Percentiles rank a stretch among this genome's conserved stretches.
Conservation (phyloP, 2,329 filamentous ascomycete genomes). For the Aspergillus calidoustus region DNA sequence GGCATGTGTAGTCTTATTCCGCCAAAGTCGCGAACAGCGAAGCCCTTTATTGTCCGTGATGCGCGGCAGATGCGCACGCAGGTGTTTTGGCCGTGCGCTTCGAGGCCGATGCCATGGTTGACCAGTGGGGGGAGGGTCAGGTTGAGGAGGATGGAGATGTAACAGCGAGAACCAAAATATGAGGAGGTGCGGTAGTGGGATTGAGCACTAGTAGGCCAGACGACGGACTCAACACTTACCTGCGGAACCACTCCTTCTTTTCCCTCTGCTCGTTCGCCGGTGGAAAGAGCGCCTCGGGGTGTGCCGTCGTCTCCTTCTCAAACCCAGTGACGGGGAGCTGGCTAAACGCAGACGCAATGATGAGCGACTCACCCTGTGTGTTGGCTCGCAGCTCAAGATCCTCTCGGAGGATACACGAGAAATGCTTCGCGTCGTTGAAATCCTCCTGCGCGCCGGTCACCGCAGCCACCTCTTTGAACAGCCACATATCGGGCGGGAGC, state of each 20-base stretch:
- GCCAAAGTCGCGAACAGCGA: conserved; percentile 28
- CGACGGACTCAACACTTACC: neutral
- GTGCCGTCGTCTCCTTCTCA: conserved; percentile 2
- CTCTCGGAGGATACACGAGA: conserved; percentile 30
- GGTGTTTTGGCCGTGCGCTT: conserved; percentile 53
- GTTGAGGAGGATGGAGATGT: neutral
- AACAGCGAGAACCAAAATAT: neutral
- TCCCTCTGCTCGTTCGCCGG: conserved; percentile 18
- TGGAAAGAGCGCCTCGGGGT: conserved; percentile 24
- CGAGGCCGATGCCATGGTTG: conserved; percentile 12
- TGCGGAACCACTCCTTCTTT: conserved; percentile 24
- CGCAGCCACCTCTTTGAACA: conserved; percentile 27
- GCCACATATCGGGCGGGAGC: conserved; percentile 26
- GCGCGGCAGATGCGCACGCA: conserved; percentile 21
- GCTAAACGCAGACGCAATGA: conserved; percentile 23
- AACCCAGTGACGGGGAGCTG: conserved; percentile 13
- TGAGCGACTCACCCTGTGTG: conserved; percentile 23
- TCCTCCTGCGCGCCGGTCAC: conserved; percentile 25
- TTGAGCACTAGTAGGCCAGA: neutral
- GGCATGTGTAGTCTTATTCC: conserved; percentile 26
- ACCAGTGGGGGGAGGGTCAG: neutral
- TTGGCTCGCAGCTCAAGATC: conserved; percentile 21
- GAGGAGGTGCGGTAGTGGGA: neutral
- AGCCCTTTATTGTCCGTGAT: conserved; percentile 24
- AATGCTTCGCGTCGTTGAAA: conserved; percentile 25